Evolutionary conservation across 495 filamentous ascomycete species (phyloP).

Genomic region (Aspergillus avenaceus): DNA sequence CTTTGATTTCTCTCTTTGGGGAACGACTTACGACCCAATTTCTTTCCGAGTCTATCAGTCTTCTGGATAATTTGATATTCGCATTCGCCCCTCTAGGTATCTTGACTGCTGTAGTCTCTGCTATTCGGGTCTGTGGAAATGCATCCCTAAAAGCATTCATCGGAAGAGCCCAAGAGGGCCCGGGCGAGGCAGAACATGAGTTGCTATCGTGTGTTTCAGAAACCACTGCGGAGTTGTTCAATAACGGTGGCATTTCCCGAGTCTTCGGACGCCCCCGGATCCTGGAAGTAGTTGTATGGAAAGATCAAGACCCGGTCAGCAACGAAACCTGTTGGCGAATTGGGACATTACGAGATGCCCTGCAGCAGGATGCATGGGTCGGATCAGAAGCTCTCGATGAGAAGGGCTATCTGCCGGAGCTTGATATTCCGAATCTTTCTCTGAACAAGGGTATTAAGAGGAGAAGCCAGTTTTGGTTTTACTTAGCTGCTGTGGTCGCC

Average conservation of each 20-base stretch:
- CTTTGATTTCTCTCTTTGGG: constrained; percentile 52
- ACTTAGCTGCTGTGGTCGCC: constrained; percentile 28
- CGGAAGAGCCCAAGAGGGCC: constrained; percentile 45
- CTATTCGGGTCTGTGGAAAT: constrained; percentile 50
- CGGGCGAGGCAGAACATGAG: constrained; percentile 36
- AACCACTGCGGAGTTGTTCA: constrained; percentile 40
- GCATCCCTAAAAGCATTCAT: constrained; percentile 49
- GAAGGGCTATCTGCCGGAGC: constrained; percentile 20
- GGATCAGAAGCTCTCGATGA: constrained; percentile 10
- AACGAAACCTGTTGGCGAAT: constrained; percentile 15
- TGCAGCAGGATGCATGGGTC: constrained; percentile 24
- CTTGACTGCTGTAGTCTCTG: constrained; percentile 49
- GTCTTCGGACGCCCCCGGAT: constrained; percentile 39
- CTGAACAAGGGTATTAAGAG: constrained; percentile 43
- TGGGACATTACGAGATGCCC: constrained; percentile 28
- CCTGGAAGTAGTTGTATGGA: constrained; percentile 36
- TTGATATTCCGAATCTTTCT: constrained; percentile 43
- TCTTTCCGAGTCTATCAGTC: constrained; percentile 47
- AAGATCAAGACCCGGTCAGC: constrained; percentile 15
- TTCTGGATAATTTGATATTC: constrained; percentile 51
- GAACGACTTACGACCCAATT: constrained; percentile 56
- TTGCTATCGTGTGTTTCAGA: constrained; percentile 40
- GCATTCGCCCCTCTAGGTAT: constrained; percentile 52
- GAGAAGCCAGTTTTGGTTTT: constrained; percentile 29
- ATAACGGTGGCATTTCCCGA: constrained; percentile 37